A percentile compares a stretch with the other conserved stretches of the same genome.
Evolutionary conservation across 106 monocot species (phyloP).

Genomic region (Phalaenopsis equestris): DNA sequence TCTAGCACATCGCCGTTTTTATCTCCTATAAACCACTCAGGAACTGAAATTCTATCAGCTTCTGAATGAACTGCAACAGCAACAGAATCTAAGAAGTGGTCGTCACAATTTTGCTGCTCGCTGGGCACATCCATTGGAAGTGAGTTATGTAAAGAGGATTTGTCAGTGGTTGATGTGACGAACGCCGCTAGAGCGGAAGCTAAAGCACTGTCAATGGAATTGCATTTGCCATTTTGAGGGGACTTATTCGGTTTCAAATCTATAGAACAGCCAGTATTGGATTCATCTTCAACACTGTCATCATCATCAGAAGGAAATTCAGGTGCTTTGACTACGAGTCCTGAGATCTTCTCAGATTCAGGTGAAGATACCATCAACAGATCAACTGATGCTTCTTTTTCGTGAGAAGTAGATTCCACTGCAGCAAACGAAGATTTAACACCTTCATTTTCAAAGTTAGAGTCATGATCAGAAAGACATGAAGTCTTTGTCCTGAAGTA

Average conservation of each 20-base stretch:
- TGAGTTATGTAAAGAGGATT: background rate
- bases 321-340: slow-evolving; percentile 52
- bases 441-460: slow-evolving; percentile 16
- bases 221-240: slow-evolving; percentile 7
- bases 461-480: slow-evolving; percentile 17
- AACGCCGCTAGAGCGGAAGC: slow-evolving; percentile 66
- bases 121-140: background rate
- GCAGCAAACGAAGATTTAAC: background rate
- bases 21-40: background rate
- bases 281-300: slow-evolving; percentile 1
- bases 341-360: slow-evolving; percentile 12
- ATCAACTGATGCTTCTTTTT: slow-evolving; percentile 7
- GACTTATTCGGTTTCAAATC: slow-evolving; percentile 3
- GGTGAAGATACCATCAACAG: slow-evolving; percentile 1
- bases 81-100: background rate
- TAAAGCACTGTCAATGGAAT: slow-evolving; percentile 50
- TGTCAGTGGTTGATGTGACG: slow-evolving; percentile 19
- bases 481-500: slow-evolving; percentile 11
- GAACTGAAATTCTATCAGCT: slow-evolving; percentile 2
- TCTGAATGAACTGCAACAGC: background rate
- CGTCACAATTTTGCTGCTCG: slow-evolving; percentile 6
- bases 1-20: background rate
- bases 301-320: slow-evolving; percentile 52
- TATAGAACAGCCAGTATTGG: background rate
- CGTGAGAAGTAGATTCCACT: slow-evolving; percentile 1